phyloP scores from a whole-genome alignment of 1,284 basidiomycete species.

The Leccinum pachyderme region DNA sequence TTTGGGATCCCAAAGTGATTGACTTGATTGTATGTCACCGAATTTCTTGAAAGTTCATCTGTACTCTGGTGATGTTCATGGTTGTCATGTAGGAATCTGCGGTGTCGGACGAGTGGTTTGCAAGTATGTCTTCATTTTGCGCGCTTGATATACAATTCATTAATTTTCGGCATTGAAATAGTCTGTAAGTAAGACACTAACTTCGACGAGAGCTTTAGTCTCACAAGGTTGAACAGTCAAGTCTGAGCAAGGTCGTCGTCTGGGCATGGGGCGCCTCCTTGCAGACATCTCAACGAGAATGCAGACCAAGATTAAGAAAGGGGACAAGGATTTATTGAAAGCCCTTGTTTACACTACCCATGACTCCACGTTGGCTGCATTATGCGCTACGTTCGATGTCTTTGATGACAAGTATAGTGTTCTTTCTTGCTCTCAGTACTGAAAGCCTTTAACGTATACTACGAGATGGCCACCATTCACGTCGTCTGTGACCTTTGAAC shows the following conservation, averaged over 20 bases:
- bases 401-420: slow-evolving; percentile 65
- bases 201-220: neutral
- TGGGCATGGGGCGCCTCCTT: slow-evolving; percentile 77
- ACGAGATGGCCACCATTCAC: slow-evolving; percentile 74
- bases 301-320: slow-evolving; percentile 49
- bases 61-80: slow-evolving; percentile 3
- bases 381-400: slow-evolving; percentile 69
- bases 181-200: slow-evolving; percentile 24
- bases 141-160: neutral
- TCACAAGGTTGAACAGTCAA: slow-evolving; percentile 47
- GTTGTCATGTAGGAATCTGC: slow-evolving; percentile 57
- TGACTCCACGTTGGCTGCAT: slow-evolving; percentile 72
- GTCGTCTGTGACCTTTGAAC: slow-evolving; percentile 69
- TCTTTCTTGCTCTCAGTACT: neutral
- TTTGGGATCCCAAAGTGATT: slow-evolving; percentile 58
- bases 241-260: slow-evolving; percentile 69
- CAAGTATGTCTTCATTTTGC: slow-evolving; percentile 40
- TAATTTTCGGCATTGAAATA: slow-evolving; percentile 10
- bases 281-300: slow-evolving; percentile 63
- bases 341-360: slow-evolving; percentile 73
- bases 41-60: neutral
- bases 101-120: slow-evolving; percentile 78
- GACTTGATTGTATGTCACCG: slow-evolving; percentile 53
- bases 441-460: neutral
- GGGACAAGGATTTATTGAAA: slow-evolving; percentile 49